Percentiles rank a stretch among this genome's conserved stretches.
phyloP scores from a whole-genome alignment of 495 filamentous ascomycete species.

The Neurospora sp. region DNA sequence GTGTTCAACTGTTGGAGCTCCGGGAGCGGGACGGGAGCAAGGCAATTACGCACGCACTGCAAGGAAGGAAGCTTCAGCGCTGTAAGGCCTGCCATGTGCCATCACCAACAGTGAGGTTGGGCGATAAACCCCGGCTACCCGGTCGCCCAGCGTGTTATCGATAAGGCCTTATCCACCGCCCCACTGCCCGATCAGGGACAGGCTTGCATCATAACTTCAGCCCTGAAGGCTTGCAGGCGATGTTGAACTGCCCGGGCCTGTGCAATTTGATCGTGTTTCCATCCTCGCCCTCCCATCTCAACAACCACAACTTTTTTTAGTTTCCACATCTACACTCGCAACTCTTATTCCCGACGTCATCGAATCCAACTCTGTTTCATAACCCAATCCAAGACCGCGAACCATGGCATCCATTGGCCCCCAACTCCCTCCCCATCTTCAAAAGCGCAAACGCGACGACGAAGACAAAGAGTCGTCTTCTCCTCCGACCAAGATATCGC shows the following conservation, averaged over 20 bases:
- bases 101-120: neutral
- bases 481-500: conserved; percentile 28
- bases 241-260: neutral
- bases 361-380: neutral
- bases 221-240: neutral
- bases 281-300: neutral
- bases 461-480: conserved; percentile 27
- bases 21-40: neutral
- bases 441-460: conserved; percentile 42
- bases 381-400: neutral
- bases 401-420: conserved; percentile 42
- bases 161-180: neutral
- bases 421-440: conserved; percentile 39
- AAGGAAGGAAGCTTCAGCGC: neutral
- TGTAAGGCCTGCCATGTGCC: neutral
- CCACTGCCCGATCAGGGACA: neutral
- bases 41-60: neutral
- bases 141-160: neutral
- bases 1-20: neutral
- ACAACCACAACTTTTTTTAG: neutral
- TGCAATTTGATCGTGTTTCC: neutral
- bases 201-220: neutral
- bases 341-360: neutral
- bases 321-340: neutral
- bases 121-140: neutral